Conservation (phyloP, 139 green algal species). For the Pleodorina starrii region DNA sequence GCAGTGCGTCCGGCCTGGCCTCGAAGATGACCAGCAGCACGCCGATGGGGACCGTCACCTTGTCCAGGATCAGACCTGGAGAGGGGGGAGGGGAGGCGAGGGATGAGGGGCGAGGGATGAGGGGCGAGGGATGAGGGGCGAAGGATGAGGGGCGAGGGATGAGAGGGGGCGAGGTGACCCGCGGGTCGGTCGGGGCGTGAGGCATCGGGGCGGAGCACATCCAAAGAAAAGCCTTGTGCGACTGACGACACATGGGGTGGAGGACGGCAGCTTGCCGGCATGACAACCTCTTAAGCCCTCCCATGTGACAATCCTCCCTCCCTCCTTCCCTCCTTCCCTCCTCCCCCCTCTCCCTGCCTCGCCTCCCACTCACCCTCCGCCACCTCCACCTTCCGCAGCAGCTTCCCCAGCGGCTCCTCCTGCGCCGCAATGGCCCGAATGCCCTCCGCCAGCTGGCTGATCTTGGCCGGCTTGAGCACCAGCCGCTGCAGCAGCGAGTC, state of each 20-base stretch:
- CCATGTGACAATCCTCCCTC: too few relatives aligned
- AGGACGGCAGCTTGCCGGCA: too few relatives aligned
- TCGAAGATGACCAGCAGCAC: conserved; percentile 99
- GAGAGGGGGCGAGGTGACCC: background rate
- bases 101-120: too few relatives aligned
- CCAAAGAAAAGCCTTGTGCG: too few relatives aligned
- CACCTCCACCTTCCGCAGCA: conserved; percentile 84
- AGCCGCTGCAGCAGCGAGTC: conserved; percentile 94
- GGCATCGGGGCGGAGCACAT: too few relatives aligned
- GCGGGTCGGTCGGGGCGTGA: too few relatives aligned
- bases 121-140: too few relatives aligned
- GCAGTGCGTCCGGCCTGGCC: conserved; percentile 95
- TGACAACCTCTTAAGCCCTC: too few relatives aligned
- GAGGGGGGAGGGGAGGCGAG: background rate
- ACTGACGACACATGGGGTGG: too few relatives aligned
- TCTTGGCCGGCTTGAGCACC: conserved; percentile 94
- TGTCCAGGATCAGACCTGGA: conserved; percentile 90
- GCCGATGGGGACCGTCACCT: conserved; percentile 93
- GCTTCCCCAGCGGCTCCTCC: conserved; percentile 85
- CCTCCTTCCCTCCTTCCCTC: too few relatives aligned
- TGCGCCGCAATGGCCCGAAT: conserved; percentile 88
- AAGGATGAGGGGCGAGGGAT: too few relatives aligned
- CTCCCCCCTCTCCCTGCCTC: too few relatives aligned
- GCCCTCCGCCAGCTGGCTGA: conserved; percentile 90
- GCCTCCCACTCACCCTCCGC: conserved; percentile 85